Evolutionary conservation across 2,329 filamentous ascomycete genomes (phyloP).

Genomic region (Aspergillus chevalieri): DNA sequence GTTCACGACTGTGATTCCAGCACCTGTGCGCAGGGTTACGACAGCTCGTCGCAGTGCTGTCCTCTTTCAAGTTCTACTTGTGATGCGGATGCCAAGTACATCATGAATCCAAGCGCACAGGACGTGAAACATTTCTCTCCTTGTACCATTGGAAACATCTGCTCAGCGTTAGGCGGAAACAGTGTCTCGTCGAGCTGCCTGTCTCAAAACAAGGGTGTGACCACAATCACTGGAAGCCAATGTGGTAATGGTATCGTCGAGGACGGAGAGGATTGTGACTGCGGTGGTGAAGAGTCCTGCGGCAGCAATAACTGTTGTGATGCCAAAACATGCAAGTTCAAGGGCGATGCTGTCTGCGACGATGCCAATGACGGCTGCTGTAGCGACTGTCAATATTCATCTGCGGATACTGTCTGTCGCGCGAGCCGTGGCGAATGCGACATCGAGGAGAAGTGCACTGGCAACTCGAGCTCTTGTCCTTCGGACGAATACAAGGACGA

Average conservation of each 20-base stretch:
- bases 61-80: slow-evolving; percentile 64
- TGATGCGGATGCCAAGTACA: slow-evolving; percentile 69
- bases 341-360: slow-evolving; percentile 65
- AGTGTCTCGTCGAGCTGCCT: slow-evolving; percentile 72
- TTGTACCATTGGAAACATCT: slow-evolving; percentile 90
- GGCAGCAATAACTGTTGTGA: slow-evolving; percentile 76
- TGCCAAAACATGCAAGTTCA: slow-evolving; percentile 79
- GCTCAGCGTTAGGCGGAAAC: slow-evolving; percentile 71
- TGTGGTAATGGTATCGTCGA: slow-evolving; percentile 98
- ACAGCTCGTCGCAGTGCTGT: slow-evolving; percentile 67
- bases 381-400: slow-evolving; percentile 37
- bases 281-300: slow-evolving; percentile 70
- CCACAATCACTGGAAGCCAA: slow-evolving; percentile 72
- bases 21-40: slow-evolving; percentile 61
- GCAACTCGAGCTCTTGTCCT: slow-evolving; percentile 67
- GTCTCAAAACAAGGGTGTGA: slow-evolving; percentile 76
- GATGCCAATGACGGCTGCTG: slow-evolving; percentile 47
- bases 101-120: slow-evolving; percentile 91
- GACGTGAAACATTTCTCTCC: slow-evolving; percentile 75
- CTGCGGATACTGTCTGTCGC: slow-evolving; percentile 69
- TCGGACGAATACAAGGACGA: slow-evolving; percentile 63
- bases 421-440: slow-evolving; percentile 75
- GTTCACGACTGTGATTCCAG: slow-evolving; percentile 78
- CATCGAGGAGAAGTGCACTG: slow-evolving; percentile 74
- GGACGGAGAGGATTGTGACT: slow-evolving; percentile 90